These are phyloP conservation scores for Cystofilobasidium capitatum DNA, from an alignment of 768 basidiomycete genomes.

Conservation along the genomic window DNA sequence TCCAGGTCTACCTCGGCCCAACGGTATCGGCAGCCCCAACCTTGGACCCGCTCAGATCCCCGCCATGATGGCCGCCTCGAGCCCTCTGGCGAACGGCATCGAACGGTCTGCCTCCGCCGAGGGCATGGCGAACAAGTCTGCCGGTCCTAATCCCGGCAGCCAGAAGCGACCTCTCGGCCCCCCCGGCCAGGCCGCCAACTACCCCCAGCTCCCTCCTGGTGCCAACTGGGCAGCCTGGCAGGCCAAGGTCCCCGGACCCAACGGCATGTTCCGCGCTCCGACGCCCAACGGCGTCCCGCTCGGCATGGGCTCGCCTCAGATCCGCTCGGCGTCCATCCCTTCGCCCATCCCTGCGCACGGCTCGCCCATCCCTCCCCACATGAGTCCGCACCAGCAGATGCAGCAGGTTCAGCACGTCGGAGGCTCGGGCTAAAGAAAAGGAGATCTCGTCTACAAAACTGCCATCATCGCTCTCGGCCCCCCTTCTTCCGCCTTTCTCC, in stretches of 20 bases:
- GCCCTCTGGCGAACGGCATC: slow-evolving; percentile 3
- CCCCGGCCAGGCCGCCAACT: slow-evolving; percentile 4
- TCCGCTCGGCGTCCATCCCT: not conserved
- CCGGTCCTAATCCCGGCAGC: not conserved
- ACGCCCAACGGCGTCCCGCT: slow-evolving; percentile 8
- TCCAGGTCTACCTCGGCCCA: slow-evolving; percentile 13
- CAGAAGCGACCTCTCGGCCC: slow-evolving; percentile 6
- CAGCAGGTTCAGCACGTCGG: slow-evolving; percentile 24
- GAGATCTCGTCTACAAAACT: not conserved
- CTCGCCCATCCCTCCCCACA: slow-evolving; percentile 8
- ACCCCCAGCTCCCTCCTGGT: slow-evolving; percentile 17
- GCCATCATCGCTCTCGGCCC: not conserved
- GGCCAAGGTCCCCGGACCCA: not conserved
- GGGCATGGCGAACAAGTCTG: not conserved
- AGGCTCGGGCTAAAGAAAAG: slow-evolving; percentile 11
- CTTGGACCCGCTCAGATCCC: slow-evolving; percentile 4
- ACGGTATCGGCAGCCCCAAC: slow-evolving; percentile 10
- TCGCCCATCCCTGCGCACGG: slow-evolving; percentile 11
- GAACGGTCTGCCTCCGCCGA: not conserved
- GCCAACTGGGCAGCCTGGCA: slow-evolving; percentile 14
- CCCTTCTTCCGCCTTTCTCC: not conserved
- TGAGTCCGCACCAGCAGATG: slow-evolving; percentile 5
- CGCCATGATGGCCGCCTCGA: slow-evolving; percentile 6
- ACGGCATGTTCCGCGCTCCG: not conserved
- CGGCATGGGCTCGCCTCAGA: slow-evolving; percentile 7